phyloP scores from a whole-genome alignment of 1,139 yeast genomes.

The Yamadazyma triangularis region DNA sequence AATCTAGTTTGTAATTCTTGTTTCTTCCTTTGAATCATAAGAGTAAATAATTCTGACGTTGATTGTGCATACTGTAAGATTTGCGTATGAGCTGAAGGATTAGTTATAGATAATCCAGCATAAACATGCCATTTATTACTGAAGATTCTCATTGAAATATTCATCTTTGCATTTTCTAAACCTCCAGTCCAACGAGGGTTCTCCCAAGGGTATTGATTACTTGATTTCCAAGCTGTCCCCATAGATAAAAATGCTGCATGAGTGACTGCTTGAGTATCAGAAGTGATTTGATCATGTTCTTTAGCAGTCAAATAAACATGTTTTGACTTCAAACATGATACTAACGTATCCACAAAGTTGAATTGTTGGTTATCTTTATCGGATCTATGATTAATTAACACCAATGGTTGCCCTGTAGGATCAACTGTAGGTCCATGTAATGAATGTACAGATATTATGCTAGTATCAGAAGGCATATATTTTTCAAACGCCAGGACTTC shows the following conservation, averaged over 20 bases:
- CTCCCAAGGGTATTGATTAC: constrained; percentile 89
- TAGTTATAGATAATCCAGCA: constrained; percentile 94
- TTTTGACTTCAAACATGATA: constrained; percentile 73
- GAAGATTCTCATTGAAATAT: constrained; percentile 83
- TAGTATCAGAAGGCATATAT: constrained; percentile 68
- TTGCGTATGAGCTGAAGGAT: constrained; percentile 91
- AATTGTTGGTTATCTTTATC: constrained; percentile 40
- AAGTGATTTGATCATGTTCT: constrained; percentile 91
- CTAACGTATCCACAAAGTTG: constrained; percentile 56
- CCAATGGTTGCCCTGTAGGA: constrained; percentile 90
- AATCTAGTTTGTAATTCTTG: constrained; percentile 58
- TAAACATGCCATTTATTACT: constrained; percentile 98
- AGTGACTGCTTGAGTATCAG: constrained; percentile 97
- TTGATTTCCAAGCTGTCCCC: constrained; percentile 94
- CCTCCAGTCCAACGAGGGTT: constrained; percentile 88
- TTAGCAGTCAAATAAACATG: constrained; percentile 73
- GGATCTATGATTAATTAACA: constrained; percentile 73
- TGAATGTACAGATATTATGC: constrained; percentile 84
- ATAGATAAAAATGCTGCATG: constrained; percentile 95
- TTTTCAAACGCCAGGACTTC: constrained; percentile 84
- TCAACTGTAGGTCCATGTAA: constrained; percentile 91
- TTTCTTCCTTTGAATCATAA: constrained; percentile 70
- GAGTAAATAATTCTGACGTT: constrained; percentile 73
- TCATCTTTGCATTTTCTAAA: constrained; percentile 90
- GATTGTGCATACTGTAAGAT: constrained; percentile 85